Base-by-base conservation (phyloP, 345 rosid species). In the Kernera saxatilis region DNA sequence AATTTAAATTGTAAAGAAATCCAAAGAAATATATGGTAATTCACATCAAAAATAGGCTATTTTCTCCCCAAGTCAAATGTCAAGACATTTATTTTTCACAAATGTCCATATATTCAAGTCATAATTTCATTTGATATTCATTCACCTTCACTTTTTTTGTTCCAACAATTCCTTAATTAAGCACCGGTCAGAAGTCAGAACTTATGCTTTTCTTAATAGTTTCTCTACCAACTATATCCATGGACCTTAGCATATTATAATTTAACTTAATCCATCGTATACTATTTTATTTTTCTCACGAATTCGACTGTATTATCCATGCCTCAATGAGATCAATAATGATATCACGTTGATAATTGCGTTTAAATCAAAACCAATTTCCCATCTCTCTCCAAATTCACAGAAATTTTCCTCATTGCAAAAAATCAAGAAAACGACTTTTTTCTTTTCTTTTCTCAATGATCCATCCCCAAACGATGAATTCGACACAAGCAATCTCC, bases 261-360 rank as follows among this genome's bases (percentile, higher is more conserved):
- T 2, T 49, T 17, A 17, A 50, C 30, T 37, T 39, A 52, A 11
- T 41, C 70, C 21, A 70, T 36, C 14, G 37, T 8, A 35, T 49
- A 58, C 6, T 50, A 23, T 36, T 59, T 39, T 33, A 52, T 41
- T 13, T 13, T 3, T 5, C 12, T 18, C n/a, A 57, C 13, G 9
- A 26, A 27, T 40, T n/a, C 21, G 9, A 64, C 71, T 35, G 15
- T 13, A 23, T 12, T 11, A 25, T 56, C 8, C 66, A 46, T 56
- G 71, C 72, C 60, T 66, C 55, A 67, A 49, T 67, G 68, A 67
- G 23, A 51, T 67, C 35, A 40, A 22, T 40, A 74, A 35, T 33
- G 78, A 66, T 49, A 29, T 56, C 72, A 73, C 53, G 67, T 56
- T 57, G 45, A 57, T 13, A 35, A 44, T 46, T 64, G 32, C 8